These are phyloP conservation scores for Guadua angustifolia DNA, from an alignment of 176 grass and related monocot species.

Conservation along the genomic window DNA sequence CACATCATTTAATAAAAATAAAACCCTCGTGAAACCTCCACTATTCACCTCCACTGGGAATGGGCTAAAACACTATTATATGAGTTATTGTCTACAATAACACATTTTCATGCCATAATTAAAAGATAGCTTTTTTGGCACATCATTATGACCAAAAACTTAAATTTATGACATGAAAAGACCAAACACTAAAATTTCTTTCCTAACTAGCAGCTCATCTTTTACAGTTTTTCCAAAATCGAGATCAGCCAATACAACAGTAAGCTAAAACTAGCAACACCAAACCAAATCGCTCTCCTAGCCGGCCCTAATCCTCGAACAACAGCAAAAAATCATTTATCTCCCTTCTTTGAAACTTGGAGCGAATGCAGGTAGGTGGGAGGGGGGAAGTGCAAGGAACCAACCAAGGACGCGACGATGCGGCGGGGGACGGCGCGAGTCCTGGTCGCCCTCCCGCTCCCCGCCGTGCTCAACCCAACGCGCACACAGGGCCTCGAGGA, in stretches of 20 bases:
- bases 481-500: constrained; percentile 1
- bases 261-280: background rate
- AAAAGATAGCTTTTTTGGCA: too few species aligned
- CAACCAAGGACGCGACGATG: constrained; percentile 58
- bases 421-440: constrained; percentile 36
- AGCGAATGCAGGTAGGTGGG: background rate
- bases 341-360: background rate
- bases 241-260: background rate
- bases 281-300: background rate
- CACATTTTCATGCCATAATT: too few species aligned
- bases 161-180: too few species aligned
- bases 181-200: too few species aligned
- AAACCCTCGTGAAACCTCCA: too few species aligned
- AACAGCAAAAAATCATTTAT: background rate
- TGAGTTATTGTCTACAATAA: too few species aligned
- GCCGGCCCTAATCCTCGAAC: background rate
- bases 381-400: background rate
- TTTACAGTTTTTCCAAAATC: background rate
- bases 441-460: constrained; percentile 29
- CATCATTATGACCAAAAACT: too few species aligned
- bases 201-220: too few species aligned
- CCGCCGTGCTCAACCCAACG: constrained; percentile 14
- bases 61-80: too few species aligned
- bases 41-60: too few species aligned
- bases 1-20: too few species aligned